Percentiles rank a stretch among this genome's conserved stretches.
Evolutionary conservation across 1,139 yeast species (phyloP).

Genomic region (Lodderomyces orthopsilosis): DNA sequence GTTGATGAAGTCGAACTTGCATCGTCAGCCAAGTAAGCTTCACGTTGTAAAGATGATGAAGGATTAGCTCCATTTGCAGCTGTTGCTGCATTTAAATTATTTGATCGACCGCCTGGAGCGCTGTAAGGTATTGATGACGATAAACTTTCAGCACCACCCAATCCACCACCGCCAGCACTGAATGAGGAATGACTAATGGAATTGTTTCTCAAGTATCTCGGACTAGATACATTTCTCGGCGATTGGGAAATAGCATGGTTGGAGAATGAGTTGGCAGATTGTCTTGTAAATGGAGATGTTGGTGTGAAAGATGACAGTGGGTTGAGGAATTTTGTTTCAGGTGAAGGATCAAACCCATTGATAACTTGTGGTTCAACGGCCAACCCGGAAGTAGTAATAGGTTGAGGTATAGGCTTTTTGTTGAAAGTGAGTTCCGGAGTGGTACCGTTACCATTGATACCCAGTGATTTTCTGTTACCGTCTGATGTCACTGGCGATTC

Average conservation of each 20-base stretch:
- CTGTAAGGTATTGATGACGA: conserved; percentile 68
- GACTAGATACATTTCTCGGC: conserved; percentile 23
- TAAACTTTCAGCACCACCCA: conserved; percentile 35
- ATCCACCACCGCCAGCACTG: conserved; percentile 23
- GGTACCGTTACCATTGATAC: neutral
- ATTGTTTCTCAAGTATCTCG: conserved; percentile 43
- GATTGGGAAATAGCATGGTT: conserved; percentile 13
- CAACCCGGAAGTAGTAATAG: conserved; percentile 5
- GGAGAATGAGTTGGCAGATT: conserved; percentile 11
- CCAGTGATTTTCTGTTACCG: neutral
- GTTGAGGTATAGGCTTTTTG: conserved; percentile 6
- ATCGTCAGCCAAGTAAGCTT: conserved; percentile 2
- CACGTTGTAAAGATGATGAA: neutral
- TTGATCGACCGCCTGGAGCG: conserved; percentile 59
- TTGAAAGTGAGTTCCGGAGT: conserved; percentile 1
- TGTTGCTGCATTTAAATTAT: conserved; percentile 16
- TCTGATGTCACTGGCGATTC: conserved; percentile 12
- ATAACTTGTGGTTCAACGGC: conserved; percentile 13
- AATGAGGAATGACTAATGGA: conserved; percentile 45
- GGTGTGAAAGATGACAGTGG: conserved; percentile 16
- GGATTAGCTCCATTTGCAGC: conserved; percentile 5
- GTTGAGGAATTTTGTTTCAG: conserved; percentile 9
- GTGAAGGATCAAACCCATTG: conserved; percentile 21
- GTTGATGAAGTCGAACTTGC: conserved; percentile 1
- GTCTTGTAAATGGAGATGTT: conserved; percentile 15